Evolutionary conservation across 495 filamentous ascomycete species (phyloP).

Genomic region (Xylaria castorea): DNA sequence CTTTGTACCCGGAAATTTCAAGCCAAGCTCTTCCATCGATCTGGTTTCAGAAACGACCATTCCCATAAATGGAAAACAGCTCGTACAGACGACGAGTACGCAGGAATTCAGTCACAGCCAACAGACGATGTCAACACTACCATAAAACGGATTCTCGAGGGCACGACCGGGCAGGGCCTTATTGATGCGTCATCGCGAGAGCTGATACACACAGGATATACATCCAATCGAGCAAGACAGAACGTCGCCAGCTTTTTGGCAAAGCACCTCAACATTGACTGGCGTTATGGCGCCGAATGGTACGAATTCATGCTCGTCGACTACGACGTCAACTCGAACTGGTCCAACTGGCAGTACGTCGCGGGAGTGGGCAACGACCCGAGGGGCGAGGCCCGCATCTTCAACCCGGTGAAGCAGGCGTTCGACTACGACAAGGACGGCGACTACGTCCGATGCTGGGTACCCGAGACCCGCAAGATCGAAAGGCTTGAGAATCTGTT

Average conservation of each 20-base stretch:
- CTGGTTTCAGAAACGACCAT: slow-evolving; percentile 62
- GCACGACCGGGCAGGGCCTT: slow-evolving; percentile 70
- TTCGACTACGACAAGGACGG: slow-evolving; percentile 72
- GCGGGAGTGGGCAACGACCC: slow-evolving; percentile 79
- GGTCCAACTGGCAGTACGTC: slow-evolving; percentile 80
- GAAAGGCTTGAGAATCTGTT: slow-evolving; percentile 63
- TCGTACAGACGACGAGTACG: slow-evolving; percentile 30
- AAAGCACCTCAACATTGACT: slow-evolving; percentile 75
- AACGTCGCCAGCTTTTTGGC: slow-evolving; percentile 75
- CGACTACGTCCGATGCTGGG: slow-evolving; percentile 70
- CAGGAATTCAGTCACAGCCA: slow-evolving; percentile 40
- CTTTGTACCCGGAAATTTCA: slow-evolving; percentile 71
- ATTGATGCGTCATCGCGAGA: slow-evolving; percentile 76
- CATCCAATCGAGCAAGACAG: slow-evolving; percentile 72
- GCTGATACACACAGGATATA: slow-evolving; percentile 72
- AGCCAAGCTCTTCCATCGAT: slow-evolving; percentile 62
- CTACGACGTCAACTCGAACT: slow-evolving; percentile 75
- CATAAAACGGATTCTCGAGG: slow-evolving; percentile 61
- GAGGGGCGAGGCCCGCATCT: slow-evolving; percentile 64
- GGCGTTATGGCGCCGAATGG: slow-evolving; percentile 79
- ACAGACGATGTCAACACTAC: slow-evolving; percentile 43
- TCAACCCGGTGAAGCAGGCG: slow-evolving; percentile 77
- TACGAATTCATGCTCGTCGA: slow-evolving; percentile 73
- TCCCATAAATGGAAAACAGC: slow-evolving; percentile 50
- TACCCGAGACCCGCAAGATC: slow-evolving; percentile 63